phyloP scores from a whole-genome alignment of 768 basidiomycete genomes.

The Tephrocybe rancida region DNA sequence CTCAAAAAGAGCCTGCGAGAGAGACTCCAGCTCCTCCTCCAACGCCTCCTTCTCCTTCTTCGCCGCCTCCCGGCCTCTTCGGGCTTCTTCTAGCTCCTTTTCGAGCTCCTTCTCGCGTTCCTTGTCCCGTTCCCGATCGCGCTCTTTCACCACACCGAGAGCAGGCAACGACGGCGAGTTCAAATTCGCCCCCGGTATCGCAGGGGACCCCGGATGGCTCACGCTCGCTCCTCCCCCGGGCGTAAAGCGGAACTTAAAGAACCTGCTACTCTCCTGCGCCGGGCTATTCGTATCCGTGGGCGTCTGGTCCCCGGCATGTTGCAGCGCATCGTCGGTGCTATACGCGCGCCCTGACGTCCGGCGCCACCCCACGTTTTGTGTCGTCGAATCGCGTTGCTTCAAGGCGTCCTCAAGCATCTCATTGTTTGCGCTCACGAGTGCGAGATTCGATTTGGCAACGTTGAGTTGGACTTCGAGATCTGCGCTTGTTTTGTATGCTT shows the following conservation, averaged over 20 bases:
- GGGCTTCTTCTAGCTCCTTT: conserved; percentile 45
- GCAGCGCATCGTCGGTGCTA: conserved; percentile 38
- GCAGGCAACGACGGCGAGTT: conserved; percentile 40
- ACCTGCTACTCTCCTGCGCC: conserved; percentile 52
- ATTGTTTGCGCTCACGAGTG: conserved; percentile 87
- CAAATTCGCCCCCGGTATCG: background rate
- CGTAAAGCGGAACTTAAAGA: conserved; percentile 77
- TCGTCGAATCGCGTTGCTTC: conserved; percentile 49
- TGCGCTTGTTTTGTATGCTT: conserved; percentile 70
- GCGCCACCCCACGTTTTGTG: conserved; percentile 82
- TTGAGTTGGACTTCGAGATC: conserved; percentile 87
- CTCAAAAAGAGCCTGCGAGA: conserved; percentile 81
- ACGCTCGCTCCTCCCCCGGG: conserved; percentile 26
- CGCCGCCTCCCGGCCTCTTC: conserved; percentile 59
- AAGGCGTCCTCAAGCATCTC: conserved; percentile 97
- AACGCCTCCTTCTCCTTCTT: conserved; percentile 40
- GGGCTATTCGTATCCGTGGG: conserved; percentile 16
- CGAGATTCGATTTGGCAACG: conserved; percentile 85
- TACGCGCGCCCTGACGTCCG: conserved; percentile 32
- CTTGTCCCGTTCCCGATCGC: conserved; percentile 19
- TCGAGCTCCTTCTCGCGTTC: conserved; percentile 20
- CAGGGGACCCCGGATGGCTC: conserved; percentile 27
- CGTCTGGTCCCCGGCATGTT: conserved; percentile 25
- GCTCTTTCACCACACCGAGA: conserved; percentile 29
- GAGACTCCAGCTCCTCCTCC: conserved; percentile 52